Base-by-base conservation (phyloP, 495 filamentous ascomycete species). In the Tetracladium setigerum region DNA sequence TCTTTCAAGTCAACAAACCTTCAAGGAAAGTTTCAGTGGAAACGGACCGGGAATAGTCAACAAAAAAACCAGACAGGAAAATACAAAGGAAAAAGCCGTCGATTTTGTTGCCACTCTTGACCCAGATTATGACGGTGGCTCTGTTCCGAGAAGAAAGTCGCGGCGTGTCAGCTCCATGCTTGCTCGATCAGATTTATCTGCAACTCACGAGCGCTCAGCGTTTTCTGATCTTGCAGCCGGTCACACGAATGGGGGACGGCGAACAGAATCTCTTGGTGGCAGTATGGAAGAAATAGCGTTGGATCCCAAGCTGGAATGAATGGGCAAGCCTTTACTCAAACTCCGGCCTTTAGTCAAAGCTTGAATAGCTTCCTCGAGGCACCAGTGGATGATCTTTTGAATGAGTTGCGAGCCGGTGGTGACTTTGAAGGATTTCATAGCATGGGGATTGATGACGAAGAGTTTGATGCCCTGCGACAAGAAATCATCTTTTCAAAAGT, bases 131-230 rank as follows among this genome's bases (percentile, higher is more conserved):
- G 84, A 82, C 17, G 71, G 74, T 38, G 74, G 79, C 24, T 74
- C 81, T 33, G 78, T 78, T 14, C 80, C 82, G 4, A 70, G 78
- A 16, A 81, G 86, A 62, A 81, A 87, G 35, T 92, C 88, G 11
- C 76, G 92, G 27, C 76, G 92, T 24, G 88, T 97, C 16, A 97
- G 92, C 63, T 96, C 92, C 31, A 70, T 97, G 49, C 76, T 97
- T 43, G 86, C 92, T n/a, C 75, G 91, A 53, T 84, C 89, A 16
- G 91, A 97, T 59, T 68, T 96, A 11, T 91, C 87, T 0, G 82
- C 72, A 18, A 75, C 77, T 16, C 84, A 88, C 39, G 87, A 90
- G 46, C 75, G 85, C 43, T 70, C 82, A 3, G 76, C 79, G 15
- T 92, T 91, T 57, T 74, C 78, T 11, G 87, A 90, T 42, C 77